Evolutionary conservation across 106 monocot genomes (phyloP).

Genomic region (Phalaenopsis equestris): DNA sequence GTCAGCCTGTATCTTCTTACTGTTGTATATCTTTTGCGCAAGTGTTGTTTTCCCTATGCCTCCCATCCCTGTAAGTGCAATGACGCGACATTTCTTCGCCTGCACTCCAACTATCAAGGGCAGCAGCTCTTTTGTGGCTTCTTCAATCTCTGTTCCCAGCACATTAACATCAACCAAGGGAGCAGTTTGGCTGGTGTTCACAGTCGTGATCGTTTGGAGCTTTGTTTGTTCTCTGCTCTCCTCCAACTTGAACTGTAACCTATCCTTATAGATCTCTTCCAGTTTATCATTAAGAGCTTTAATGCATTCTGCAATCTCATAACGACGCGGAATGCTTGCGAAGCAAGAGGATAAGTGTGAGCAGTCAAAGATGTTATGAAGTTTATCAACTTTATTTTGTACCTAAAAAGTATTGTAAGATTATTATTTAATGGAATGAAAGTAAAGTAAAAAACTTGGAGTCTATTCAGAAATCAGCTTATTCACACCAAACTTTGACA

Average conservation of each 20-base stretch:
- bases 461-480: no score
- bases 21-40: no score
- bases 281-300: conserved; percentile 4
- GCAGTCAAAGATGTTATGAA: no score
- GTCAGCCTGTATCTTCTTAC: no score
- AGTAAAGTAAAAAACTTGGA: no score
- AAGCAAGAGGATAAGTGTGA: neutral
- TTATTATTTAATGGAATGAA: no score
- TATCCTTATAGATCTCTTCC: neutral
- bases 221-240: neutral
- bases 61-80: conserved; percentile 11
- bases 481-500: no score
- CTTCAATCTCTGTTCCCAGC: conserved; percentile 3
- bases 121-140: conserved; percentile 6
- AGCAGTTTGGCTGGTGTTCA: neutral
- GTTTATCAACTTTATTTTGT: no score
- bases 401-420: no score
- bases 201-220: neutral
- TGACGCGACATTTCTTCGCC: neutral
- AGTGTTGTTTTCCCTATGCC: no score
- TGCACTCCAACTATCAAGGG: neutral
- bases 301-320: neutral
- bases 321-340: neutral
- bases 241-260: neutral
- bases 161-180: neutral